Conservation (phyloP, 345 rosid species). For the Turritis glabra region DNA sequence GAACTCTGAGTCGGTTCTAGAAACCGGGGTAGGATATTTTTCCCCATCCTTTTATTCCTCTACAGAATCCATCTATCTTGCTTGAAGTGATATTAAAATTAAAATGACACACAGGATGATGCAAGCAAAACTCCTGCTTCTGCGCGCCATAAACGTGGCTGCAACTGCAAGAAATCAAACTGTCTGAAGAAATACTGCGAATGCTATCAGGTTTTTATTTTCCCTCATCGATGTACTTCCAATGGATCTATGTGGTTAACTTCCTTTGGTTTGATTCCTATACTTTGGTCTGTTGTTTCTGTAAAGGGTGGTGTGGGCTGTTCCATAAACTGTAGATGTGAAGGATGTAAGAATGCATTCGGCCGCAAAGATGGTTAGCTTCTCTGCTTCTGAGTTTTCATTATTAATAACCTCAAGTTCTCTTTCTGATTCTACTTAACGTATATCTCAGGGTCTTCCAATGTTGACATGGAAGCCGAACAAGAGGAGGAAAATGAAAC, state of each 20-base stretch:
- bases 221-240: not conserved
- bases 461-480: constrained; percentile 53
- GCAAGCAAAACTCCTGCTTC: constrained; percentile 87
- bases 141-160: constrained; percentile 94
- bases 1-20: constrained; percentile 54
- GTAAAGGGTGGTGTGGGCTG: constrained; percentile 94
- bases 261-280: constrained; percentile 25
- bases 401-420: not conserved
- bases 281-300: constrained; percentile 7
- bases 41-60: not conserved
- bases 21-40: constrained; percentile 56
- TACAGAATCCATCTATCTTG: not conserved
- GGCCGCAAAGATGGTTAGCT: constrained; percentile 92
- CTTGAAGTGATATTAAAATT: not conserved
- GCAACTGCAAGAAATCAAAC: constrained; percentile 96
- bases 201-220: constrained; percentile 87
- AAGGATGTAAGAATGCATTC: constrained; percentile 91
- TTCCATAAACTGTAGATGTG: constrained; percentile 94
- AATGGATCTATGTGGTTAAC: not conserved
- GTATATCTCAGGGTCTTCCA: constrained; percentile 54
- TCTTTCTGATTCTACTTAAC: constrained; percentile 2
- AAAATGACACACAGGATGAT: constrained; percentile 62
- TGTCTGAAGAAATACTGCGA: constrained; percentile 97
- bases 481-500: constrained; percentile 67
- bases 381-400: constrained; percentile 6